Base-by-base conservation (phyloP, 1,139 yeast genomes). In the Geotrichum cucujoidarum region DNA sequence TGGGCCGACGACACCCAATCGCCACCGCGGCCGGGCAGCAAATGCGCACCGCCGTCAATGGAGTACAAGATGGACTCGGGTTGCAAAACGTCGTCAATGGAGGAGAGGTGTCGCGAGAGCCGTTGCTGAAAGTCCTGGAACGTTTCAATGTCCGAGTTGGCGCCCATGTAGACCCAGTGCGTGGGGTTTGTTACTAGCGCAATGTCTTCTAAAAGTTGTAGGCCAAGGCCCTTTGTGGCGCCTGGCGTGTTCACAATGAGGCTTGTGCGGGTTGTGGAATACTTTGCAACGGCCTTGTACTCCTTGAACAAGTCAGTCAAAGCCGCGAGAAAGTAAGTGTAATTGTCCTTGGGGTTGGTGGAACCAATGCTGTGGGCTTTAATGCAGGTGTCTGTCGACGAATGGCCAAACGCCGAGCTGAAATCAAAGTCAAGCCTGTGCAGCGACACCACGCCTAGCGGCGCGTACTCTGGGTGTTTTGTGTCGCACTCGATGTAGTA, bases 171-270 rank as follows among this genome's bases (percentile, higher is more conserved):
- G 0, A 84, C 63, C 25, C 85, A 63, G 53, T 76, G 71, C 0
- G 82, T 74, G 0, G 94, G 87, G n/a, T 70, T 64, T 1, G 78
- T 63, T 8, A 65, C 54, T 0, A 60, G 54, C 1, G 83, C 69
- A 1, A 88, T 67, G 14, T 74, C 69, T 14, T 67, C 68, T 18
- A 87, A 69, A 8, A 90, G 66, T 48, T 81, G 83, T 32, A 82
- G 72, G 0, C 97, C 98, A 52, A 80, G 80, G 0, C 97, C 97
- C 64, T 85, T 86, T 22, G 89, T 77, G 97, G 97, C 90, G 0
- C 97, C 97, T 0, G 97, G 95, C 0, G 94, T 80, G 58, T 90
- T 90, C 2, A 90, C 73, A 1, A 92, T 64, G 11, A 89, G 66
- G 20, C 73, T 67, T 40, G 67, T 61, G 38, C 67, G 60, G 10